Percentiles rank a stretch among this genome's conserved stretches.
Evolutionary conservation across 2,329 filamentous ascomycete species (phyloP).

Genomic region (Alternaria infectoria): DNA sequence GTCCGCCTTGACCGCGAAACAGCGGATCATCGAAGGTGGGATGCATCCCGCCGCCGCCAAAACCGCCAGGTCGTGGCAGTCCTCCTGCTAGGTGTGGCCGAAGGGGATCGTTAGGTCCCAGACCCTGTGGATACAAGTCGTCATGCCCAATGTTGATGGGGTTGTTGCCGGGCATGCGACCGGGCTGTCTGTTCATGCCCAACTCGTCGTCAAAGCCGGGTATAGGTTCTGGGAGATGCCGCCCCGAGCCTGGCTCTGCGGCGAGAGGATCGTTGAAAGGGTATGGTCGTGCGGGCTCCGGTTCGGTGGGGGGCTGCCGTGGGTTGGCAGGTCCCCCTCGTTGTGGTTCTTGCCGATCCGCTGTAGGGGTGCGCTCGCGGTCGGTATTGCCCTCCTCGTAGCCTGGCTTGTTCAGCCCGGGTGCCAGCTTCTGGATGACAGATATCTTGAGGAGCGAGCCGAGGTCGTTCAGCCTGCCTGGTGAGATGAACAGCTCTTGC

Average conservation of each 20-base stretch:
- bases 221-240: conserved; percentile 77
- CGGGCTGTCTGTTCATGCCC: conserved; percentile 74
- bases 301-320: conserved; percentile 58
- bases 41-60: conserved; percentile 85
- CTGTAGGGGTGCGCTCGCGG: conserved; percentile 43
- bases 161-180: conserved; percentile 56
- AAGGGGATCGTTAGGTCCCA: conserved; percentile 86
- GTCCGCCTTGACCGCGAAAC: conserved; percentile 67
- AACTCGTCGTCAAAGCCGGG: conserved; percentile 94
- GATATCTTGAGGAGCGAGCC: conserved; percentile 75
- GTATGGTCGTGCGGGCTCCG: conserved; percentile 68
- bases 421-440: conserved; percentile 84
- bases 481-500: conserved; percentile 74
- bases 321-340: conserved; percentile 46
- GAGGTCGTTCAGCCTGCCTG: conserved; percentile 70
- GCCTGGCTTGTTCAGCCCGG: conserved; percentile 76
- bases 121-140: conserved; percentile 84
- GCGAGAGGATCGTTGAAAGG: conserved; percentile 74
- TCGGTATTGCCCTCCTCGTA: conserved; percentile 65
- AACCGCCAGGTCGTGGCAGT: conserved; percentile 62
- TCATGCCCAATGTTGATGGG: conserved; percentile 79
- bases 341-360: conserved; percentile 47
- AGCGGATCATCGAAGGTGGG: conserved; percentile 92
- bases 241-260: conserved; percentile 59
- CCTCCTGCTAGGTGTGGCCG: conserved; percentile 69